A percentile compares a stretch with the other conserved stretches of the same genome.
These are phyloP conservation scores for Sporothrix inflata DNA, from an alignment of 2,329 filamentous ascomycete genomes.

Conservation along the genomic window DNA sequence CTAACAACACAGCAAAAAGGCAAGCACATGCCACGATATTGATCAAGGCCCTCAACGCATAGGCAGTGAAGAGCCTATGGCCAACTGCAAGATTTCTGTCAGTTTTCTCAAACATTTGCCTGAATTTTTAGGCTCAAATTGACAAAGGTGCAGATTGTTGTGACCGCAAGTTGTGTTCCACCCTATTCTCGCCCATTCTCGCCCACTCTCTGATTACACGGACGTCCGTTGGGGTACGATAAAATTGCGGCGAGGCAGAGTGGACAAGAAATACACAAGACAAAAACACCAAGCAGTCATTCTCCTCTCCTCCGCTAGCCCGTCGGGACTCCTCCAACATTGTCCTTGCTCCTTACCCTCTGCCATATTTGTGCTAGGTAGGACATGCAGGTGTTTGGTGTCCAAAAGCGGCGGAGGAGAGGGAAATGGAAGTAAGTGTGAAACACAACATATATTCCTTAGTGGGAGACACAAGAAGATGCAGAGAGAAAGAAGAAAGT, in stretches of 20 bases:
- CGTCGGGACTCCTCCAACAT: constrained; percentile 22
- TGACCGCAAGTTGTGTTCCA: background rate
- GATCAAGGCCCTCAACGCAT: too few relatives aligned
- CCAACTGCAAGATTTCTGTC: background rate
- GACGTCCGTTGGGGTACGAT: constrained; percentile 26
- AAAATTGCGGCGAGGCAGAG: background rate
- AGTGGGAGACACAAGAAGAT: background rate
- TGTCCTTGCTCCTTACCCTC: background rate
- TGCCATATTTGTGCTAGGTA: background rate
- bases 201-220: background rate
- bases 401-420: background rate
- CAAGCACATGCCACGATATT: background rate
- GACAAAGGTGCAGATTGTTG: background rate
- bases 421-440: too few relatives aligned
- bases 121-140: background rate
- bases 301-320: background rate
- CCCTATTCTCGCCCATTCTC: background rate
- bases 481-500: too few relatives aligned
- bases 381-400: background rate
- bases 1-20: background rate
- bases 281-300: background rate
- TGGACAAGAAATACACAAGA: background rate
- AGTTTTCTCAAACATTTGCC: background rate
- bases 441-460: background rate
- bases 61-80: too few relatives aligned